Percentiles rank a stretch among this genome's conserved stretches.
phyloP scores from a whole-genome alignment of 2,329 filamentous ascomycete genomes.

The Passalora sequoiae region DNA sequence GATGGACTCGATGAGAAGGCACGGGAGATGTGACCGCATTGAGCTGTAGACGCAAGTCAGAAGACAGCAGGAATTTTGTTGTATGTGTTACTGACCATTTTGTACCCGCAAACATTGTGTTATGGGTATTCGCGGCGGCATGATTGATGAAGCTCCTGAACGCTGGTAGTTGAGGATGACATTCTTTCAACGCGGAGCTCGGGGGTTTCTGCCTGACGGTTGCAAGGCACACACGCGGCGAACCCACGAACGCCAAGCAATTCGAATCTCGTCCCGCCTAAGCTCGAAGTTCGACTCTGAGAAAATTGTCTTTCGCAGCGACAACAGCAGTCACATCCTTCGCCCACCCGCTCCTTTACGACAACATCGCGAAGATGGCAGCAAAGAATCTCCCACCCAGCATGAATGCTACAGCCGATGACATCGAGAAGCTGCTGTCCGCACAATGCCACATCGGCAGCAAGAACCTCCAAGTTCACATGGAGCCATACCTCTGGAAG shows the following conservation, averaged over 20 bases:
- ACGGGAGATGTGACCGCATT: slow-evolving; percentile 21
- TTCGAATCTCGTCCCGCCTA: too few relatives aligned
- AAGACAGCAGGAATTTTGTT: neutral
- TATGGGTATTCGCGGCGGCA: slow-evolving; percentile 47
- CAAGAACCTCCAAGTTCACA: slow-evolving; percentile 99
- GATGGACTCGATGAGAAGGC: slow-evolving; percentile 60
- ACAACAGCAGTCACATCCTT: slow-evolving; percentile 14
- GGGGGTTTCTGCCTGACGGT: neutral
- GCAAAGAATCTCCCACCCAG: slow-evolving; percentile 81
- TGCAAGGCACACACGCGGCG: too few relatives aligned
- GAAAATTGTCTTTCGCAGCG: too few relatives aligned
- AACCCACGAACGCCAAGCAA: too few relatives aligned
- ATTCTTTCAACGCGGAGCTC: too few relatives aligned
- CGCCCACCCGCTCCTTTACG: slow-evolving; percentile 15
- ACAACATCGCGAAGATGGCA: slow-evolving; percentile 68
- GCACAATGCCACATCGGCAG: slow-evolving; percentile 94
- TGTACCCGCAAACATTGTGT: slow-evolving; percentile 40
- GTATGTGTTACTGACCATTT: slow-evolving; percentile 29
- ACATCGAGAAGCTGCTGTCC: slow-evolving; percentile 99
- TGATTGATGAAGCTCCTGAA: slow-evolving; percentile 19
- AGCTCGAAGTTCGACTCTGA: too few relatives aligned
- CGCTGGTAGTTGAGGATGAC: too few relatives aligned
- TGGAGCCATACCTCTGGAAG: slow-evolving; percentile 99
- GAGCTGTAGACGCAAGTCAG: slow-evolving; percentile 14
- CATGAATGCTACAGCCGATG: slow-evolving; percentile 95